phyloP scores from a whole-genome alignment of 2,329 filamentous ascomycete species.

The Aspergillus pseudoterreus region DNA sequence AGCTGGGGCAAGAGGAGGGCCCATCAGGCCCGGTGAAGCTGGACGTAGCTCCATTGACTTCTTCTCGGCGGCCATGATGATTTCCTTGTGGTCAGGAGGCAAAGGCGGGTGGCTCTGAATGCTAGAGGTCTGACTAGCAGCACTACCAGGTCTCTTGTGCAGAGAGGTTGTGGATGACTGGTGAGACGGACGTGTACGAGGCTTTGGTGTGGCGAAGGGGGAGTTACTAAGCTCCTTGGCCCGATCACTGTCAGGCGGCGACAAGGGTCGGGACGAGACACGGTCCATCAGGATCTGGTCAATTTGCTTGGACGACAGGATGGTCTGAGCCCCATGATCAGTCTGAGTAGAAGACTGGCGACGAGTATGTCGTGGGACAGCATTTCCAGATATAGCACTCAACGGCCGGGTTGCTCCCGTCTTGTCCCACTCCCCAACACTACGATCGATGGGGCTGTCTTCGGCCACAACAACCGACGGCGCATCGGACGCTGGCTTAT shows the following conservation, averaged over 20 bases:
- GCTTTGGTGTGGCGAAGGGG: slow-evolving; percentile 36
- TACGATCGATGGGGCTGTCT: slow-evolving; percentile 60
- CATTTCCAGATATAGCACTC: slow-evolving; percentile 61
- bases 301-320: slow-evolving; percentile 76
- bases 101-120: slow-evolving; percentile 63
- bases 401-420: slow-evolving; percentile 49
- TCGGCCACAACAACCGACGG: slow-evolving; percentile 56
- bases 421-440: slow-evolving; percentile 31
- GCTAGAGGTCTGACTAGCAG: slow-evolving; percentile 60
- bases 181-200: slow-evolving; percentile 25
- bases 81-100: slow-evolving; percentile 76
- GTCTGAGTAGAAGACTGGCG: slow-evolving; percentile 44
- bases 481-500: slow-evolving; percentile 18
- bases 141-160: slow-evolving; percentile 64
- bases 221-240: slow-evolving; percentile 27
- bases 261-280: slow-evolving; percentile 28
- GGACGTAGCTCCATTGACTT: slow-evolving; percentile 51
- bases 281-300: slow-evolving; percentile 68
- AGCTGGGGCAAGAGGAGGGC: slow-evolving; percentile 77
- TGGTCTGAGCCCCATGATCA: slow-evolving; percentile 77
- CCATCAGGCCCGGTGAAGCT: slow-evolving; percentile 59
- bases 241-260: slow-evolving; percentile 32
- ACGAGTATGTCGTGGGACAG: slow-evolving; percentile 27
- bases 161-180: slow-evolving; percentile 30
- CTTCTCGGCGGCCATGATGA: slow-evolving; percentile 71